Base-by-base conservation (phyloP, 2,329 filamentous ascomycete genomes). In the Parastagonospora avenae region DNA sequence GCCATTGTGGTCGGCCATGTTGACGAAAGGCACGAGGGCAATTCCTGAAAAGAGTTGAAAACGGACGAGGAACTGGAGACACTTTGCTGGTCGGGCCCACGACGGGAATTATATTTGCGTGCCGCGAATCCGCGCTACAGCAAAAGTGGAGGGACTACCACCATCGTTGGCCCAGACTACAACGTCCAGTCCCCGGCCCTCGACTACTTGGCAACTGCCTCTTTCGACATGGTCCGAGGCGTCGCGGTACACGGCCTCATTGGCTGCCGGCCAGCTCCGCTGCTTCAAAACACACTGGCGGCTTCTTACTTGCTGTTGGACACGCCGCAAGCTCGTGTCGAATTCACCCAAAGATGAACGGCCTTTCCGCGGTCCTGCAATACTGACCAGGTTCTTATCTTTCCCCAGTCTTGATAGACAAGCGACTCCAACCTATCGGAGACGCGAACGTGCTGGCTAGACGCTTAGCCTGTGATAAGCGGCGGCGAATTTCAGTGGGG, bases 1-100 rank as follows among this genome's bases (percentile, higher is more conserved):
- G 60, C 52, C 60, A 53, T 73, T 74, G 57, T 75, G 70, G 50
- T 70, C 63, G 58, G 68, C 69, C 70, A 73, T 73, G 62, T 43
- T 65, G 59, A 55, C 46, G 32, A 30, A 24, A 38, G 60, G 60
- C 66, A 64, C 63, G 56, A 66, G 57, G 60, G 47, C 60, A 65
- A 62, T 70, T 68, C 67, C 65, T 57, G 27, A 39, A 51, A 51
- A 46, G 53, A 54, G 50, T 55, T 55, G 61, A 55, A 56, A 62
- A 50, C 51, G 51, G 50, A 52, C 55, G 60, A 64, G 62, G 64
- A 68, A 64, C 57, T 66, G 62, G 50, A 54, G 58, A 42, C 45
- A 53, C 46, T 31, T 29, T 36, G 28, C 36, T 48, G 54, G 48
- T 55, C 29, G 12, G 36, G 60, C 54, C 48, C 56, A 50, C 51